Conservation (phyloP, 2,329 filamentous ascomycete genomes). For the Davidsoniella virescens region DNA sequence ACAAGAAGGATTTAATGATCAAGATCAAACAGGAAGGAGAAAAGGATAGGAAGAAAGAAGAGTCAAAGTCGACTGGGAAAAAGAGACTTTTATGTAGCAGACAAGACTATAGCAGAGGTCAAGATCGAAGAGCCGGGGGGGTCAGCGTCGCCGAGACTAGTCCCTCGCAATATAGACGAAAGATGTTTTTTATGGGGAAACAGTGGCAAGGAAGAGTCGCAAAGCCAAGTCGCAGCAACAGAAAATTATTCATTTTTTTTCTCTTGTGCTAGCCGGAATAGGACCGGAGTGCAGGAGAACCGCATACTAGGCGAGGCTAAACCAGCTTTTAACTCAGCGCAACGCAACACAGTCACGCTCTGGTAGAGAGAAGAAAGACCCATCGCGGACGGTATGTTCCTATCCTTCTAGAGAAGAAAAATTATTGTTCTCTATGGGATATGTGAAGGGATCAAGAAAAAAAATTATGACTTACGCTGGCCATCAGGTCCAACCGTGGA, state of each 20-base stretch:
- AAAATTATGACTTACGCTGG: conserved; percentile 6
- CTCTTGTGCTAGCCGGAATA: conserved; percentile 7
- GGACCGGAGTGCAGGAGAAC: conserved; percentile 6
- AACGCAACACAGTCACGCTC: neutral
- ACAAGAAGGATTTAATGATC: conserved; percentile 1
- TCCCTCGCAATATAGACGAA: neutral
- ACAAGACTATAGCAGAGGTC: neutral
- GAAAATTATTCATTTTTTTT: neutral
- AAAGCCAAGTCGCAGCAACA: neutral
- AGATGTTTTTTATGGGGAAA: conserved; percentile 6
- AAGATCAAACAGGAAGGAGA: conserved; percentile 7
- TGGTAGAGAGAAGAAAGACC: neutral
- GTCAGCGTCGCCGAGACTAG: neutral
- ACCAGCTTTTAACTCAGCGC: neutral
- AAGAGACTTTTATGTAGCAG: conserved; percentile 11
- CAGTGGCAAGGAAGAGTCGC: conserved; percentile 8
- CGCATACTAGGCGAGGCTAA: too few species aligned
- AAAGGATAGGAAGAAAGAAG: conserved; percentile 1
- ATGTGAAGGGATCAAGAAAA: neutral
- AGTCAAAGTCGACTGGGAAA: neutral
- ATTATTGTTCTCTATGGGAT: too few species aligned
- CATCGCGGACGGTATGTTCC: neutral
- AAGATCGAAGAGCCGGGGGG: conserved; percentile 1
- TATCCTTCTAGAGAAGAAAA: too few species aligned
- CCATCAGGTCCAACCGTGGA: conserved; percentile 1